Percentiles rank a stretch among this genome's conserved stretches.
These are phyloP conservation scores for Entoloma clypeatum DNA, from an alignment of 1,284 basidiomycete genomes.

Conservation along the genomic window DNA sequence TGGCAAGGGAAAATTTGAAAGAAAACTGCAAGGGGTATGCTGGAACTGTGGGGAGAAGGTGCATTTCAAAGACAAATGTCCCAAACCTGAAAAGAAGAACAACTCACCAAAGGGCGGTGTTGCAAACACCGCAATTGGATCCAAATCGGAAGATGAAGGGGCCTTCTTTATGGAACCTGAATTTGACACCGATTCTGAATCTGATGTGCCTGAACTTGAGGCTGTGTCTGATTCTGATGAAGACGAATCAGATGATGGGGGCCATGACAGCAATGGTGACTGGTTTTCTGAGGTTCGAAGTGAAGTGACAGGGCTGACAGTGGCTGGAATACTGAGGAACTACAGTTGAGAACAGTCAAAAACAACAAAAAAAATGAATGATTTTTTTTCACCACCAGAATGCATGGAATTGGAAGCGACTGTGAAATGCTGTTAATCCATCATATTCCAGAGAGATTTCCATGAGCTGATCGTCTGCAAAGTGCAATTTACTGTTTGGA, in stretches of 20 bases:
- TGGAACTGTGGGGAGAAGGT: slow-evolving; percentile 16
- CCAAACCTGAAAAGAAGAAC: slow-evolving; percentile 6
- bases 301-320: too few relatives aligned
- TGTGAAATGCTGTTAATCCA: too few relatives aligned
- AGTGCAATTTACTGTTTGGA: too few relatives aligned
- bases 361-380: too few relatives aligned
- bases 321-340: too few relatives aligned
- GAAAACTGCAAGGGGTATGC: slow-evolving; percentile 7
- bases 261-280: slow-evolving; percentile 9
- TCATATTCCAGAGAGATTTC: too few relatives aligned
- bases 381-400: too few relatives aligned
- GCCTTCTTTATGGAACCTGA: slow-evolving; percentile 4
- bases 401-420: too few relatives aligned
- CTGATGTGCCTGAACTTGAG: slow-evolving; percentile 3
- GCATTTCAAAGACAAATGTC: slow-evolving; percentile 15
- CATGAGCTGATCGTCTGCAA: too few relatives aligned
- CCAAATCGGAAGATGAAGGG: slow-evolving; percentile 6
- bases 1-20: not conserved
- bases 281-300: slow-evolving; percentile 11
- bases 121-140: slow-evolving; percentile 5
- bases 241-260: slow-evolving; percentile 3
- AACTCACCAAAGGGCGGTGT: slow-evolving; percentile 2
- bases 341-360: too few relatives aligned
- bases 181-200: not conserved
- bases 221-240: not conserved